Percentiles rank a stretch among this genome's conserved stretches.
Conservation (phyloP, 1,139 yeast genomes). For the Suhomyces terraborum region DNA sequence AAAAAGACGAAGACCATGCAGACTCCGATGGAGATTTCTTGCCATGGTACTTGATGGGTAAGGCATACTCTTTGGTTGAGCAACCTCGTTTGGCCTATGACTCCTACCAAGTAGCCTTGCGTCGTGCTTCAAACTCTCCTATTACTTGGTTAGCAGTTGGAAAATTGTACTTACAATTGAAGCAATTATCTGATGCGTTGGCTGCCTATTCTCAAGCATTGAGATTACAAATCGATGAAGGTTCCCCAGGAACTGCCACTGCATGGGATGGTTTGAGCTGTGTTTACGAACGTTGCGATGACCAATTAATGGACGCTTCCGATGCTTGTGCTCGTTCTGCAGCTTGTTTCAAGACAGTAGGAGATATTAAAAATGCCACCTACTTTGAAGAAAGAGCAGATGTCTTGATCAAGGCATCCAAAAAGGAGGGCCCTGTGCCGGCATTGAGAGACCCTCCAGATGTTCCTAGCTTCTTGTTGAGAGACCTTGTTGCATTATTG, state of each 20-base stretch:
- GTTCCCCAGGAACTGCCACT: slow-evolving; percentile 53
- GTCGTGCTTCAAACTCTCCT: slow-evolving; percentile 56
- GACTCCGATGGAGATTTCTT: slow-evolving; percentile 47
- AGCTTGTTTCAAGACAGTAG: slow-evolving; percentile 49
- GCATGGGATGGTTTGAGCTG: slow-evolving; percentile 69
- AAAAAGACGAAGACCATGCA: slow-evolving; percentile 19
- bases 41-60: slow-evolving; percentile 60
- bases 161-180: slow-evolving; percentile 55
- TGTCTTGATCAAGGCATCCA: slow-evolving; percentile 41
- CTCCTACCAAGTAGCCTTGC: slow-evolving; percentile 57
- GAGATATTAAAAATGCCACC: slow-evolving; percentile 44
- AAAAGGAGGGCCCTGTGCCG: slow-evolving; percentile 47
- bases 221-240: slow-evolving; percentile 51
- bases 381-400: slow-evolving; percentile 48
- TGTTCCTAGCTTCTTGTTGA: slow-evolving; percentile 47
- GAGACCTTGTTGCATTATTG: slow-evolving; percentile 50
- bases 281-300: slow-evolving; percentile 66
- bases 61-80: slow-evolving; percentile 49
- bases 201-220: slow-evolving; percentile 70
- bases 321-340: slow-evolving; percentile 60
- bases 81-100: slow-evolving; percentile 58
- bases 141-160: slow-evolving; percentile 71
- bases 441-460: slow-evolving; percentile 51
- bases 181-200: slow-evolving; percentile 64
- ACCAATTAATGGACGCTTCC: slow-evolving; percentile 58